Evolutionary conservation across 2,329 filamentous ascomycete genomes (phyloP), one percentile per base, ranked within the genome.

Genomic region (Diaporthe australafricana): DNA sequence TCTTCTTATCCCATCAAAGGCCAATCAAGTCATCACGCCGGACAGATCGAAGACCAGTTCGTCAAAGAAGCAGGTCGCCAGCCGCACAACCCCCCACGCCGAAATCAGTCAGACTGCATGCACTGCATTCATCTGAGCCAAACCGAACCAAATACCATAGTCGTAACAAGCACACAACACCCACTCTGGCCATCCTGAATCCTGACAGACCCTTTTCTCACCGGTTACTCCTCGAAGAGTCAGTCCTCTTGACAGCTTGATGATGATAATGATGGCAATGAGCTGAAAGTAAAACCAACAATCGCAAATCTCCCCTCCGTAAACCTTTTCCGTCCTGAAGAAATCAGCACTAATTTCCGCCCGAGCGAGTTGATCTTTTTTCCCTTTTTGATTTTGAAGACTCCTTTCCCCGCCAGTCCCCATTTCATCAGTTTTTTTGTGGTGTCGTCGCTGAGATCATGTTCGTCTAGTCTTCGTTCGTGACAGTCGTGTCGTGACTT

Each of bases 301-400:
- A 11, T 63, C 42, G 60, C 60, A 63, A 30, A 30, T 42, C 60
- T 20, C 40, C 56, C 25, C 17, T 20, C 60, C 22, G 11, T 47
- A 42, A 48, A 25, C 42, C 60, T 35, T 48, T 63, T 50, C 60
- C 60, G 27, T 17, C 60, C 27, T 22, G 20, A 63, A 35, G 42
- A 65, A 65, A 60, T 25, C 32, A 8, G 42, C 55, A 69, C 22
- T 69, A 11, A 42, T 52, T n/a, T 48, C 67, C 67, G 53, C 67
- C 67, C 67, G 67, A 69, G 67, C 53, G 67, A 50, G 32, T 67
- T 67, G 45, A 48, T 47, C 42, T 68, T 57, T 57, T 60, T 60
- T 47, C 56, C 53, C 30, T 50, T 69, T 47, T 67, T 40, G 53
- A 30, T 38, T 50, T 60, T 50, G 45, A 60, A 57, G 67, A 69